Base-by-base conservation (phyloP, 495 filamentous ascomycete genomes). In the Delitschia confertaspora region DNA sequence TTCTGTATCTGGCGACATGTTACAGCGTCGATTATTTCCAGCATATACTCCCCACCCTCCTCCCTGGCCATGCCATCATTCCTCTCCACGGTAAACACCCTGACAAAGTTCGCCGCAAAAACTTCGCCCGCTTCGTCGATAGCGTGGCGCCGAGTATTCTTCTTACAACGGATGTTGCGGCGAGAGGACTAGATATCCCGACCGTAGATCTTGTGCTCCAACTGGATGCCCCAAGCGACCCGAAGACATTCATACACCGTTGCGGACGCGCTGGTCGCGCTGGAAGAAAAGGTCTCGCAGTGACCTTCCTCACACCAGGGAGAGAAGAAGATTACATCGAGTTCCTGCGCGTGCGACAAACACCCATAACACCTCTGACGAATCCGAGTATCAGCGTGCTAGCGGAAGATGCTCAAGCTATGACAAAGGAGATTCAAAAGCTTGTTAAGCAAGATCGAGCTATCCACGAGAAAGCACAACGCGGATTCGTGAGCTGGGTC, bases 1-100 rank as follows among this genome's bases (percentile, higher is more conserved):
- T 98, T 42, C 69, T 94, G 55, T 98, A 94, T 61, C 74, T 96
- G 24, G 91, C 89, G 13, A 95, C 87, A 26, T 95, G 93, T 56
- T 85, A 85, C 18, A 83, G 81, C n/a, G 93, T 96, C 17, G 91
- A 95, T 61, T 95, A 94, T 61, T 87, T 89, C 55, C 72, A 83
- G 19, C 70, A 80, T 43, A 71, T 93, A 11, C 70, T 96, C 20
- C 81, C 83, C 0, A 52, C 67, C 1, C 58, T 88, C 14, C 67
- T 93, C 10, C 64, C 73, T 19, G 62, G 67, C 1, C 84, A 85
- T 55, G 67, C 69, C 11, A 65, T 93, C 4, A 70, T 91, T 16
- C 80, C 88, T 4, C 72, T 98, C 0, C 91, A 98, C 55, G 91
- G 91, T 25, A 94, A 96, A 62, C 83, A 86, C 49, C 77, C 78